These are phyloP conservation scores for Cyphellophora europaea DNA, from an alignment of 2,329 filamentous ascomycete species.

Conservation along the genomic window DNA sequence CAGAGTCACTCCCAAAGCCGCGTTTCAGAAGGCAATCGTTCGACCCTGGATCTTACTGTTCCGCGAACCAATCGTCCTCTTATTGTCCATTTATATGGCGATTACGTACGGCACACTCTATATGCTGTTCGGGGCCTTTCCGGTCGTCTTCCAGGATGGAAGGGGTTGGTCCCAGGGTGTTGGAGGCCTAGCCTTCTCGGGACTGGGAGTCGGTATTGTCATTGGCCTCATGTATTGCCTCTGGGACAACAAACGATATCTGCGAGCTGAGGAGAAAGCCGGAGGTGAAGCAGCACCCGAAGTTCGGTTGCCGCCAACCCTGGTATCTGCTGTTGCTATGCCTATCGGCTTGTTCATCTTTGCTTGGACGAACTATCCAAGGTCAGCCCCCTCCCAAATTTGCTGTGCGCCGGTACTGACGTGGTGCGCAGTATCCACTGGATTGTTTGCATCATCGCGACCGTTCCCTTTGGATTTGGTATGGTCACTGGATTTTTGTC, in stretches of 20 bases:
- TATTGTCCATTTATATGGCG: conserved; percentile 37
- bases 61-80: conserved; percentile 41
- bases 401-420: too few relatives aligned
- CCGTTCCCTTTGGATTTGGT: conserved; percentile 32
- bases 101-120: conserved; percentile 45
- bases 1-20: conserved; percentile 27
- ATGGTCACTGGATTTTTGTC: conserved; percentile 32
- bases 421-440: conserved; percentile 25
- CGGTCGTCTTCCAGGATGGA: conserved; percentile 37
- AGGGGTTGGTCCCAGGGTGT: conserved; percentile 40
- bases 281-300: conserved; percentile 53
- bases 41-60: conserved; percentile 41
- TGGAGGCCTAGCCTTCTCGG: conserved; percentile 39
- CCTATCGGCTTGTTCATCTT: conserved; percentile 52
- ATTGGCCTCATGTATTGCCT: conserved; percentile 31
- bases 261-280: conserved; percentile 31
- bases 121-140: conserved; percentile 44
- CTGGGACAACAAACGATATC: conserved; percentile 31
- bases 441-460: conserved; percentile 28
- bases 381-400: background rate
- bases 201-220: conserved; percentile 35
- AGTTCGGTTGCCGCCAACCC: conserved; percentile 42
- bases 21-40: conserved; percentile 38
- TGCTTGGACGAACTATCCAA: conserved; percentile 46
- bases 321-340: conserved; percentile 40